A percentile compares a stretch with the other conserved stretches of the same genome.
phyloP scores from a whole-genome alignment of 805 yeast genomes.

The Ogataea pilisensis region DNA sequence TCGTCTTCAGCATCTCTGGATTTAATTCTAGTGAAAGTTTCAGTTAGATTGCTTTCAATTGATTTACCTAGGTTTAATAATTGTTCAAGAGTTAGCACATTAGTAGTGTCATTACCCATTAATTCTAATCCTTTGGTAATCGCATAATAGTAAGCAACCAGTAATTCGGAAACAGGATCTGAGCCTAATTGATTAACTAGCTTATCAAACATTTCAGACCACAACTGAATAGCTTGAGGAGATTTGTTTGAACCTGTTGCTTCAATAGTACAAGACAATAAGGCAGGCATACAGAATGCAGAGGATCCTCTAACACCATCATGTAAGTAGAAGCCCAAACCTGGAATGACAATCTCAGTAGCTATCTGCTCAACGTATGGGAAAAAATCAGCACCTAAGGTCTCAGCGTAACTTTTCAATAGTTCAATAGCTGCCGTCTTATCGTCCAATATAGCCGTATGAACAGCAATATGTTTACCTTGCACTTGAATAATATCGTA shows the following conservation, averaged over 20 bases:
- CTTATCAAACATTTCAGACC: conserved; percentile 67
- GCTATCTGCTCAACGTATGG: conserved; percentile 80
- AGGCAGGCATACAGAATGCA: conserved; percentile 75
- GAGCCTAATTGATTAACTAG: conserved; percentile 61
- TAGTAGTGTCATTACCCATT: conserved; percentile 49
- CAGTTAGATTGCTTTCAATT: conserved; percentile 57
- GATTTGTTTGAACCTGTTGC: conserved; percentile 51
- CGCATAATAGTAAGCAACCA: conserved; percentile 73
- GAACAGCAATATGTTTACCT: conserved; percentile 92
- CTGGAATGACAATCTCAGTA: conserved; percentile 77
- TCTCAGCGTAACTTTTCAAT: conserved; percentile 77
- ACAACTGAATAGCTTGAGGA: conserved; percentile 57
- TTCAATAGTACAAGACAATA: conserved; percentile 58
- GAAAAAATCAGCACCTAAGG: conserved; percentile 74
- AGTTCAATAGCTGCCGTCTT: conserved; percentile 91
- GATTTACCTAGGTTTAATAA: conserved; percentile 54
- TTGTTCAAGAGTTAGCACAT: conserved; percentile 50
- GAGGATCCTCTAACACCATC: conserved; percentile 94
- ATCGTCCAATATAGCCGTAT: conserved; percentile 91
- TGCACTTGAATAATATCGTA: conserved; percentile 92
- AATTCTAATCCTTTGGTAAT: conserved; percentile 61
- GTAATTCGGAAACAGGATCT: conserved; percentile 81
- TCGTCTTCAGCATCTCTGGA: conserved; percentile 74
- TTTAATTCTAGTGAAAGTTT: conserved; percentile 65
- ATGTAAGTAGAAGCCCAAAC: conserved; percentile 84